Evolutionary conservation across 768 basidiomycete genomes (phyloP).

Genomic region (Podaxis mareebaensis): DNA sequence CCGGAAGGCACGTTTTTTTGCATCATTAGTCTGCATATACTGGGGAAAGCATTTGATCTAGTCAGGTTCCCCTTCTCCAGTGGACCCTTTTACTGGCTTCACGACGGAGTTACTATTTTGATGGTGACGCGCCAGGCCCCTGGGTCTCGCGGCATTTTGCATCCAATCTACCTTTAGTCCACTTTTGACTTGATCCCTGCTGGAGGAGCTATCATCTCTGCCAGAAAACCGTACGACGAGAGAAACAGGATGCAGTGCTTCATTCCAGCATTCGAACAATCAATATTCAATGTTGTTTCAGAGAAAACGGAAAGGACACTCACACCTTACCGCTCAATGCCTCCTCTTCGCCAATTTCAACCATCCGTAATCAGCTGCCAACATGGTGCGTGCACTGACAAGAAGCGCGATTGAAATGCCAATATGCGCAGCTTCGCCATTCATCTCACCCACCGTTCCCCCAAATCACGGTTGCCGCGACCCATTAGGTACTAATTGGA

Average conservation of each 20-base stretch:
- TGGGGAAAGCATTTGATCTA: background rate
- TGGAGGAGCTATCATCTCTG: background rate
- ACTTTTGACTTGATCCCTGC: background rate
- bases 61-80: background rate
- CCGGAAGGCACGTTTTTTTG: background rate
- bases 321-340: background rate
- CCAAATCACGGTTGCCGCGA: background rate
- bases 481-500: background rate
- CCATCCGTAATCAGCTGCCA: background rate
- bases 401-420: background rate
- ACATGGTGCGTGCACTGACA: background rate
- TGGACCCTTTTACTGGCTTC: conserved; percentile 1
- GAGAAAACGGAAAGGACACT: background rate
- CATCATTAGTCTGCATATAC: background rate
- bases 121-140: background rate
- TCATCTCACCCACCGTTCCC: conserved; percentile 5
- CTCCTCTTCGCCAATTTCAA: background rate
- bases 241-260: background rate
- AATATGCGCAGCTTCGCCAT: background rate
- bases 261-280: background rate
- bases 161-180: background rate
- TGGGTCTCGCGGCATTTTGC: background rate
- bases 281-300: background rate
- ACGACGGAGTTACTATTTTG: conserved; percentile 11
- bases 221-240: background rate